Evolutionary conservation across 1,284 basidiomycete genomes (phyloP).

Genomic region (Cutaneotrichosporon cutaneum): DNA sequence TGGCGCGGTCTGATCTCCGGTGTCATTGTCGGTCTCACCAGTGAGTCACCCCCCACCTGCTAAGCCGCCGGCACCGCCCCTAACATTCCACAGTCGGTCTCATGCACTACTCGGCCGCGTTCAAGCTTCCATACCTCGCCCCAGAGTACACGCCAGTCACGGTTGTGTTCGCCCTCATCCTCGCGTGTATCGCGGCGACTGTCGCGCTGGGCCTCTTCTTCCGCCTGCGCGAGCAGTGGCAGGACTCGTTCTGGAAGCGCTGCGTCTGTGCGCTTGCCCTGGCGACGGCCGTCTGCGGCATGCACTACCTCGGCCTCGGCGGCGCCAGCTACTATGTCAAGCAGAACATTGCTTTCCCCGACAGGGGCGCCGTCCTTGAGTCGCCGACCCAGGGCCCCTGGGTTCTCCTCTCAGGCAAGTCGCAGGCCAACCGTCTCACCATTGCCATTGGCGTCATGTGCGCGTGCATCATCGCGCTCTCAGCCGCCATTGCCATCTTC

Average conservation of each 20-base stretch:
- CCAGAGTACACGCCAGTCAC: conserved; percentile 47
- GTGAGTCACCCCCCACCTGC: conserved; percentile 56
- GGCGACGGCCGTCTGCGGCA: conserved; percentile 55
- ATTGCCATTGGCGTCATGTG: conserved; percentile 57
- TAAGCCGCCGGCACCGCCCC: neutral
- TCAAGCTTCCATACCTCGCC: conserved; percentile 48
- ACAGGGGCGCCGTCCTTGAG: neutral
- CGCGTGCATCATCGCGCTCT: conserved; percentile 53
- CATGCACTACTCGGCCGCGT: conserved; percentile 57
- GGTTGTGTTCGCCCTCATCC: conserved; percentile 54
- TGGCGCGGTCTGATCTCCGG: conserved; percentile 58
- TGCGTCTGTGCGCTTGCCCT: conserved; percentile 52
- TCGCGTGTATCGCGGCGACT: conserved; percentile 55
- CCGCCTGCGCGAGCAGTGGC: conserved; percentile 56
- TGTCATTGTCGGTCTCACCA: conserved; percentile 72
- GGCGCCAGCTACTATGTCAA: conserved; percentile 54
- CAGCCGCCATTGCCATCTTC: conserved; percentile 50
- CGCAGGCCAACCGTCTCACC: conserved; percentile 40
- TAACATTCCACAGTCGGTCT: conserved; percentile 38
- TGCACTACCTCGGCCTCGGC: conserved; percentile 58
- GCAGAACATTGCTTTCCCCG: conserved; percentile 5
- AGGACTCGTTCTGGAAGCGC: conserved; percentile 57
- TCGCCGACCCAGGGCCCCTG: neutral
- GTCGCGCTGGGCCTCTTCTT: conserved; percentile 56
- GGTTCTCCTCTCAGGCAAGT: conserved; percentile 11